Base-by-base conservation (phyloP, 2,329 filamentous ascomycete species). In the Harringtonia lauricola region DNA sequence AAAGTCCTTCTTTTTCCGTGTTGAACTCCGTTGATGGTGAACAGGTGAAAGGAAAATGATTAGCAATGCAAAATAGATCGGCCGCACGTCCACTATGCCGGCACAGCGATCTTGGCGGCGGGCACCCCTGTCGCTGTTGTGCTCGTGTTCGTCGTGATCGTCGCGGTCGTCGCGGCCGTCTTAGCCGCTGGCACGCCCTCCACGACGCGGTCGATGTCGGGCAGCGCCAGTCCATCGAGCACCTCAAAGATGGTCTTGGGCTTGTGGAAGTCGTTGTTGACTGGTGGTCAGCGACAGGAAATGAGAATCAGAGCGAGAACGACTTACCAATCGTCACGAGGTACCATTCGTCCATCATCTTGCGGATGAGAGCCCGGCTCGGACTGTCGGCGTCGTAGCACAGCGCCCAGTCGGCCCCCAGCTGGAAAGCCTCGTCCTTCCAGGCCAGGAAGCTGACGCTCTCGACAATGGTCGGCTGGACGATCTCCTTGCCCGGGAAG, bases 381-480 rank as follows among this genome's bases (percentile, higher is more conserved):
- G 85, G 79, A 50, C 80, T 88, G 46, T 71, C 70, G 48, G 81
- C 71, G 31, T 88, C 78, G 58, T 94, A 87, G 60, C 92, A 98
- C 56, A 86, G 86, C 19, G 86, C 86, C 92, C 92, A 98, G 58
- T 98, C 89, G 46, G 83, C 75, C 43, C 92, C 92, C 10, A 98
- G 74, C 48, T 86, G 79, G 70, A 88, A 98, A 15, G 94, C 94
- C 64, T 98, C 92, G 54, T 98, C 92, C 65, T 94, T 94, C 92
- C 92, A 98, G 3, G 92, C 92, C 43, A 98, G 70, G 74, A 98
- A 98, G 61, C 86, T 94, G 60, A 98, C 83, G 17, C 86, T 94
- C 67, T 98, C 92, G 42, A 98, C 92, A 55, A 98, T 95, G n/a
- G 92, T 98, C 14, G 92, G 92, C 63, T 98, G 92, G n/a, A 98